phyloP scores from a whole-genome alignment of 345 rosid genomes.

The Rhodamnia argentea region DNA sequence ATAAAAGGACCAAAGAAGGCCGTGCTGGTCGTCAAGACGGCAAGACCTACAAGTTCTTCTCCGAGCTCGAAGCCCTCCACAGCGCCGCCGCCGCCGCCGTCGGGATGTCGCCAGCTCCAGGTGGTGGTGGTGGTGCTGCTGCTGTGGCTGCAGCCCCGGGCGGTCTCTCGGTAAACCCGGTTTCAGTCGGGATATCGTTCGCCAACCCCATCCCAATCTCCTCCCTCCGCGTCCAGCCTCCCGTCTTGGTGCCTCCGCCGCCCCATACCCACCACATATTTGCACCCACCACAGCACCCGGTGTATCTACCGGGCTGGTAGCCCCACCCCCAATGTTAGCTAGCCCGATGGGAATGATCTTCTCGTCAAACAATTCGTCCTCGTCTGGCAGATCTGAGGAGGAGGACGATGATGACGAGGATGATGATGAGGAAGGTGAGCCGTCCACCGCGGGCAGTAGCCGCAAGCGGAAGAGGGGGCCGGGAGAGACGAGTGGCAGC shows the following conservation, averaged over 20 bases:
- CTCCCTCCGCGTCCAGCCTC: not conserved
- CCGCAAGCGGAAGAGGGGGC: constrained; percentile 58
- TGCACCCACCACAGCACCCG: not conserved
- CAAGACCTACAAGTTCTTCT: constrained; percentile 74
- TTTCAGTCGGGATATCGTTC: not conserved
- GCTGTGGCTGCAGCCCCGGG: not conserved
- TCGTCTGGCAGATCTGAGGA: constrained; percentile 48
- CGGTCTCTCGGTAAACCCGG: not conserved
- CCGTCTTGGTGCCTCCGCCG: not conserved
- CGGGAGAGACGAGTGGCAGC: constrained; percentile 5
- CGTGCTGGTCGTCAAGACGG: constrained; percentile 83
- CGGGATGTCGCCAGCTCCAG: constrained; percentile 5
- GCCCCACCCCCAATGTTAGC: not conserved
- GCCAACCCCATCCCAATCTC: constrained; percentile 7
- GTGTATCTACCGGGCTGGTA: not conserved
- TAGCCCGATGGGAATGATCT: constrained; percentile 25
- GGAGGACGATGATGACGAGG: constrained; percentile 37
- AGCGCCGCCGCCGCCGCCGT: constrained; percentile 8
- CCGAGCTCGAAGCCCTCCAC: constrained; percentile 72
- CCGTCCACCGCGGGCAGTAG: constrained; percentile 26
- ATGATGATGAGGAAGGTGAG: constrained; percentile 20
- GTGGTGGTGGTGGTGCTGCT: not conserved
- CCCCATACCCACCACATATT: not conserved
- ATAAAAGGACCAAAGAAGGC: constrained; percentile 85
- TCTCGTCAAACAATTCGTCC: constrained; percentile 59